Evolutionary conservation across 1,284 basidiomycete species (phyloP).

Genomic region (Rhodotorula mucilaginosa): DNA sequence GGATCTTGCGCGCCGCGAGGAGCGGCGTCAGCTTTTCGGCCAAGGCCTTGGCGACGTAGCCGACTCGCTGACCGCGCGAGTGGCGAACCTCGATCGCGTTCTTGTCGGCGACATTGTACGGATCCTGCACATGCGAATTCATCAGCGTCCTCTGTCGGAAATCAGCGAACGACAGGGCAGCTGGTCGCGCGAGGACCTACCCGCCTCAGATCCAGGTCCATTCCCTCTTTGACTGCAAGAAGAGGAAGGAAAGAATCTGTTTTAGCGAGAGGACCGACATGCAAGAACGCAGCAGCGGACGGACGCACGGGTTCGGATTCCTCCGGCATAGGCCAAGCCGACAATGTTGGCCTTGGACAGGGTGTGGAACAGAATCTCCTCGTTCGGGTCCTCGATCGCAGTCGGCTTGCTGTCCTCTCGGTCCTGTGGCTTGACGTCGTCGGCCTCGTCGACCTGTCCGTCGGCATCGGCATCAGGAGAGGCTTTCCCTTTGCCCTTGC

Average conservation of each 20-base stretch:
- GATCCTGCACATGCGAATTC: conserved; percentile 20
- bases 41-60: conserved; percentile 19
- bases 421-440: neutral
- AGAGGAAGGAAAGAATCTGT: neutral
- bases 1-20: conserved; percentile 28
- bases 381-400: conserved; percentile 11
- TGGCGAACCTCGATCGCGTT: conserved; percentile 38
- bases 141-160: too few relatives aligned
- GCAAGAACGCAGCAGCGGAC: conserved; percentile 1
- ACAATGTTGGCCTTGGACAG: conserved; percentile 32
- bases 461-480: neutral
- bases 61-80: conserved; percentile 27
- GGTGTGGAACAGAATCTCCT: conserved; percentile 24
- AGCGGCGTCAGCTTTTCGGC: conserved; percentile 23
- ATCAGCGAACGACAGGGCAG: neutral
- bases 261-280: too few relatives aligned
- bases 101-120: conserved; percentile 28
- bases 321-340: conserved; percentile 28
- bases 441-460: conserved; percentile 3
- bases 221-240: conserved; percentile 25
- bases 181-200: neutral
- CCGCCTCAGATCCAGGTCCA: conserved; percentile 25
- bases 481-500: conserved; percentile 16
- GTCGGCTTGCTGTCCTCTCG: neutral
- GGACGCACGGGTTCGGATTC: conserved; percentile 27